Conservation (phyloP, 768 basidiomycete species). For the Amanita pseudoporphyria region DNA sequence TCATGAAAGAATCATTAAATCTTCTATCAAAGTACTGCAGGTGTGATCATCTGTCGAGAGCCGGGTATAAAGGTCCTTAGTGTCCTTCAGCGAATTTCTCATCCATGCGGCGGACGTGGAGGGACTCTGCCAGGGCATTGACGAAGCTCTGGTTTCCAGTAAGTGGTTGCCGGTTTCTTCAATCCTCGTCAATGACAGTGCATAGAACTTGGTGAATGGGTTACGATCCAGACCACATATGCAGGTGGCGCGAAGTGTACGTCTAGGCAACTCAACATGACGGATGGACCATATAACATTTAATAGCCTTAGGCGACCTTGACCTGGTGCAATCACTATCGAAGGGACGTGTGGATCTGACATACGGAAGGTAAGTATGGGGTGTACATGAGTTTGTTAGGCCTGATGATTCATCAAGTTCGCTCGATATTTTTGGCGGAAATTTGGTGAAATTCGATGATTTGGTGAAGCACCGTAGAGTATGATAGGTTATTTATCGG, state of each 20-base stretch:
- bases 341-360: slow-evolving; percentile 78
- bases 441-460: slow-evolving; percentile 20
- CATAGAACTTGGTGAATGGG: slow-evolving; percentile 86
- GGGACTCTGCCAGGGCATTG: slow-evolving; percentile 93
- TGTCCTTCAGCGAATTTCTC: slow-evolving; percentile 66
- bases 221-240: slow-evolving; percentile 85
- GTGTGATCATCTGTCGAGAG: slow-evolving; percentile 21
- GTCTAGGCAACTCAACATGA: background rate
- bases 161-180: slow-evolving; percentile 17
- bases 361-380: slow-evolving; percentile 63
- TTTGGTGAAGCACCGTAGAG: slow-evolving; percentile 13
- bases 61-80: slow-evolving; percentile 1
- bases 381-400: background rate
- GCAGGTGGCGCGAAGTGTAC: slow-evolving; percentile 91
- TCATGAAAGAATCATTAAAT: slow-evolving; percentile 58
- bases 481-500: slow-evolving; percentile 17
- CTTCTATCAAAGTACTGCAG: slow-evolving; percentile 76
- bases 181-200: slow-evolving; percentile 7
- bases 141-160: slow-evolving; percentile 80
- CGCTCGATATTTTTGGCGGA: slow-evolving; percentile 54
- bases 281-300: background rate
- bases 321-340: slow-evolving; percentile 74
- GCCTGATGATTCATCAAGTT: slow-evolving; percentile 14
- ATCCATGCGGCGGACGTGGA: slow-evolving; percentile 99
- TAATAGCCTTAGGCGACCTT: slow-evolving; percentile 69